phyloP scores from a whole-genome alignment of 345 rosid species.

The Turnera subulata region DNA sequence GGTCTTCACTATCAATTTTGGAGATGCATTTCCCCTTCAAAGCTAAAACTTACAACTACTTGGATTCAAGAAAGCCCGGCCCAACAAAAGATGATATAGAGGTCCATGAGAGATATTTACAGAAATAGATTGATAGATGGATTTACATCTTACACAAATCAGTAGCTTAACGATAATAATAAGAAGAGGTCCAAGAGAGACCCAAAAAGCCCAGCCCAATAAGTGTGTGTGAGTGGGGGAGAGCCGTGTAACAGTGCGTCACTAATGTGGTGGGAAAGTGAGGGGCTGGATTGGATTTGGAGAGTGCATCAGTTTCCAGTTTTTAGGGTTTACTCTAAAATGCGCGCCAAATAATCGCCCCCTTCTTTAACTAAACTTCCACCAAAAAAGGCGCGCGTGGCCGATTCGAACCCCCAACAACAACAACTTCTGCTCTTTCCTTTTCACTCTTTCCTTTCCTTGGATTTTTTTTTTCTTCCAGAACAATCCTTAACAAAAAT shows the following conservation, averaged over 20 bases:
- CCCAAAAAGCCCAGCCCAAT: neutral
- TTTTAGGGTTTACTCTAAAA: neutral
- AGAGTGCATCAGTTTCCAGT: neutral
- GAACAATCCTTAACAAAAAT: neutral
- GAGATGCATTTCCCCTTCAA: too few relatives aligned
- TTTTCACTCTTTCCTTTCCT: neutral
- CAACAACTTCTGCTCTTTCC: neutral
- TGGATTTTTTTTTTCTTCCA: neutral
- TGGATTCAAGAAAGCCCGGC: too few relatives aligned
- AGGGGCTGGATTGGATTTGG: neutral
- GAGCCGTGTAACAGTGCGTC: constrained; percentile 7
- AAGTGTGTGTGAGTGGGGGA: neutral
- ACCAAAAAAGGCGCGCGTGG: constrained; percentile 28
- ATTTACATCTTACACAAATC: too few relatives aligned
- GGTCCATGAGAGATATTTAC: too few relatives aligned
- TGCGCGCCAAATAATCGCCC: constrained; percentile 34
- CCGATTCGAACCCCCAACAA: constrained; percentile 22
- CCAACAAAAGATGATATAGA: too few relatives aligned
- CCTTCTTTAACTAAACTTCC: constrained; percentile 10
- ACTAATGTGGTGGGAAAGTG: constrained; percentile 4
- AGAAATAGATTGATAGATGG: too few relatives aligned
- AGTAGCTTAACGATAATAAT: too few relatives aligned
- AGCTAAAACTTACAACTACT: too few relatives aligned
- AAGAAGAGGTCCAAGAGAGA: too few relatives aligned
- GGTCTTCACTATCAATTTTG: too few relatives aligned